Percentiles rank a stretch among this genome's conserved stretches.
These are phyloP conservation scores for Penicillium sp. DNA, from an alignment of 2,329 filamentous ascomycete genomes.

Conservation along the genomic window DNA sequence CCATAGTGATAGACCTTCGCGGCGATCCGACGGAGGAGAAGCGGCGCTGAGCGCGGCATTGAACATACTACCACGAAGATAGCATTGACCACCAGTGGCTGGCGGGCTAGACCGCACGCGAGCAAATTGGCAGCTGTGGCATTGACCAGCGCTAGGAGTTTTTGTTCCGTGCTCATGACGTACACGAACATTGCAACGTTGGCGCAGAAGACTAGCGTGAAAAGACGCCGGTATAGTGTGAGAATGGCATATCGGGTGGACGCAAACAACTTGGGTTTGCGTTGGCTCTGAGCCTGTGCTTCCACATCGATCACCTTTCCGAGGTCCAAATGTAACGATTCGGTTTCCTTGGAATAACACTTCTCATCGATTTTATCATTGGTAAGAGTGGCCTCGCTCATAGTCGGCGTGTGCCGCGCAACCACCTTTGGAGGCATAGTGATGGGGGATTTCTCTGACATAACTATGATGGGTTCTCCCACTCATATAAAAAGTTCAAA, in stretches of 20 bases:
- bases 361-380: slow-evolving; percentile 18
- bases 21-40: slow-evolving; percentile 45
- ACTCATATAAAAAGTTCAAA: slow-evolving; percentile 16
- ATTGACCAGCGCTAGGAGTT: slow-evolving; percentile 40
- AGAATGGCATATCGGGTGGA: slow-evolving; percentile 38
- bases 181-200: slow-evolving; percentile 40
- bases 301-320: slow-evolving; percentile 25
- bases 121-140: slow-evolving; percentile 48
- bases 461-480: slow-evolving; percentile 6
- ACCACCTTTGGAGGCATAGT: slow-evolving; percentile 9
- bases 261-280: slow-evolving; percentile 26
- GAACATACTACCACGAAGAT: slow-evolving; percentile 48
- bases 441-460: slow-evolving; percentile 20
- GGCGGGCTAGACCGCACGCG: slow-evolving; percentile 49
- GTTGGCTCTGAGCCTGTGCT: slow-evolving; percentile 27
- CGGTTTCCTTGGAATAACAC: slow-evolving; percentile 10
- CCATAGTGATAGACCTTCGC: slow-evolving; percentile 55
- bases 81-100: slow-evolving; percentile 54
- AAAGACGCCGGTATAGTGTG: slow-evolving; percentile 44
- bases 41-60: slow-evolving; percentile 46
- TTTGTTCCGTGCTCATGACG: slow-evolving; percentile 36
- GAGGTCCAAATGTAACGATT: not conserved
- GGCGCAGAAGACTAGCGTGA: slow-evolving; percentile 40
- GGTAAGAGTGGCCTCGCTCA: slow-evolving; percentile 21
- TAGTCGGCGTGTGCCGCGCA: slow-evolving; percentile 1